A percentile compares a stretch with the other conserved stretches of the same genome.
Evolutionary conservation across 768 basidiomycete species (phyloP).

Genomic region (Suillus ampliporus): DNA sequence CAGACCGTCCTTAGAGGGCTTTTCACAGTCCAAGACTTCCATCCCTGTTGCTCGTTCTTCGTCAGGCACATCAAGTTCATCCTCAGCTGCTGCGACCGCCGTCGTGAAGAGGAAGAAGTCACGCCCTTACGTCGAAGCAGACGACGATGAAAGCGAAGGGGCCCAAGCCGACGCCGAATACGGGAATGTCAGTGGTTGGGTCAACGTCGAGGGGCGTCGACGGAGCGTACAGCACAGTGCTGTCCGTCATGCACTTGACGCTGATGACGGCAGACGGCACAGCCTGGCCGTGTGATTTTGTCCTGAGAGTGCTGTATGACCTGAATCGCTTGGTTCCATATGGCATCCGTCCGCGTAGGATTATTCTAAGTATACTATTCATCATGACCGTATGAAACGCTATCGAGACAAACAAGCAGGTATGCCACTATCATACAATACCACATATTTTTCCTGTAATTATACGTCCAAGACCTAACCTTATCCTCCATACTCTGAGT

Average conservation of each 20-base stretch:
- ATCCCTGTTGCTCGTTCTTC: slow-evolving; percentile 43
- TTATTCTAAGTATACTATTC: slow-evolving; percentile 42
- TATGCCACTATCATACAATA: slow-evolving; percentile 30
- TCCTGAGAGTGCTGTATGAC: slow-evolving; percentile 17
- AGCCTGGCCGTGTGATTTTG: slow-evolving; percentile 63
- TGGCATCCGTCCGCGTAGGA: slow-evolving; percentile 31
- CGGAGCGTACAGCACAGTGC: slow-evolving; percentile 41
- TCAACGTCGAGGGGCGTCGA: slow-evolving; percentile 62
- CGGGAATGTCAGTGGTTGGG: slow-evolving; percentile 48
- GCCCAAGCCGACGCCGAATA: slow-evolving; percentile 77
- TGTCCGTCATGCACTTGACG: slow-evolving; percentile 43
- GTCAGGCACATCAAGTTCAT: slow-evolving; percentile 41
- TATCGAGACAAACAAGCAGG: slow-evolving; percentile 10
- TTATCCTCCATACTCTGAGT: background rate
- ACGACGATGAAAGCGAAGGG: slow-evolving; percentile 69
- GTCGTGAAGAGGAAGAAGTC: slow-evolving; percentile 59
- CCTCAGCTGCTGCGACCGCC: slow-evolving; percentile 29
- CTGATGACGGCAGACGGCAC: slow-evolving; percentile 64
- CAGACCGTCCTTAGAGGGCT: slow-evolving; percentile 45
- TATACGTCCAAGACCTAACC: slow-evolving; percentile 18
- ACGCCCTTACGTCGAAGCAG: slow-evolving; percentile 48
- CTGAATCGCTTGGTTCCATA: slow-evolving; percentile 19
- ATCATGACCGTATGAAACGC: slow-evolving; percentile 25
- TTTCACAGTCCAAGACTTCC: slow-evolving; percentile 41
- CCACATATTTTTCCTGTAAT: slow-evolving; percentile 33